A percentile compares a stretch with the other conserved stretches of the same genome.
phyloP scores from a whole-genome alignment of 257 asterid genomes.

The Scutellaria baicalensis region DNA sequence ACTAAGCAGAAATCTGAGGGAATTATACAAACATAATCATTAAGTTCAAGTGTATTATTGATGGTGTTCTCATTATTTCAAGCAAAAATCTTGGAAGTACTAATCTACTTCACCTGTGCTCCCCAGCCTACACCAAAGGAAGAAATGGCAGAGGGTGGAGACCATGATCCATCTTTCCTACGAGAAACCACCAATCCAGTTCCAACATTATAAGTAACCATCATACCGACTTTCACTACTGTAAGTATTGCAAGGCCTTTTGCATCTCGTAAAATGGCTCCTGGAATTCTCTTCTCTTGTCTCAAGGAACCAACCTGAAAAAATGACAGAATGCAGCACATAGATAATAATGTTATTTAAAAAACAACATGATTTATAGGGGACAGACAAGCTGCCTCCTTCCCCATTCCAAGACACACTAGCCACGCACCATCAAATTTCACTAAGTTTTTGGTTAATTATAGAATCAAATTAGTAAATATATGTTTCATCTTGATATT shows the following conservation, averaged over 20 bases:
- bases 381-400: background rate
- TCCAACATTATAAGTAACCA: constrained; percentile 91
- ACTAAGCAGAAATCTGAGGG: background rate
- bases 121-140: constrained; percentile 98
- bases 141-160: constrained; percentile 97
- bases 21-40: background rate
- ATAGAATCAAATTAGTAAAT: background rate
- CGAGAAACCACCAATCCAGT: constrained; percentile 92
- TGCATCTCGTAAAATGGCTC: constrained; percentile 77
- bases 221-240: constrained; percentile 81
- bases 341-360: background rate
- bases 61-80: background rate
- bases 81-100: background rate
- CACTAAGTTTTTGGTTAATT: background rate
- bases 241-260: constrained; percentile 94
- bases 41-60: background rate
- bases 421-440: background rate
- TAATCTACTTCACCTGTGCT: constrained; percentile 63
- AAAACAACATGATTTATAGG: background rate
- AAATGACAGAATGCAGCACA: constrained; percentile 3
- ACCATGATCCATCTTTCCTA: constrained; percentile 95
- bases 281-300: constrained; percentile 86
- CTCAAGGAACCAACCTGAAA: constrained; percentile 64
- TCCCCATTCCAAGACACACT: background rate
- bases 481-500: background rate